Percentiles rank a stretch among this genome's conserved stretches.
phyloP scores from a whole-genome alignment of 805 yeast genomes.

The Yarrowia sp. region DNA sequence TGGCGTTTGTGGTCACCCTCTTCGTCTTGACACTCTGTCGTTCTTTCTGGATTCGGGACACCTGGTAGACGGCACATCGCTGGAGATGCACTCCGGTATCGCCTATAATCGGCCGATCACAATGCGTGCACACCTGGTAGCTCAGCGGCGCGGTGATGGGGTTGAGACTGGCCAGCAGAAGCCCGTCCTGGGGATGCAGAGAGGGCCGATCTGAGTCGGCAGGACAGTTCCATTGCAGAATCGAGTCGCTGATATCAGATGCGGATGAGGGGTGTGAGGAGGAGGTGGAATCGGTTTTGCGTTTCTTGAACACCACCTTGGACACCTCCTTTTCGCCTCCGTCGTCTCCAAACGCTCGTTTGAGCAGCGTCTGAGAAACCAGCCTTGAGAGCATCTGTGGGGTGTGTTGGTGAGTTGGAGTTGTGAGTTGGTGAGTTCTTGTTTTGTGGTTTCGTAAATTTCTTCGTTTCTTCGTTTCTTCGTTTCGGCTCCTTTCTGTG shows the following conservation, averaged over 20 bases:
- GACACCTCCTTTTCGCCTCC: background rate
- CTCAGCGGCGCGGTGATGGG: slow-evolving; percentile 46
- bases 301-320: background rate
- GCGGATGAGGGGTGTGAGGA: background rate
- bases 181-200: slow-evolving; percentile 36
- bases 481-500: no score
- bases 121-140: slow-evolving; percentile 47
- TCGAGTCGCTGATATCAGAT: slow-evolving; percentile 20
- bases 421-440: background rate
- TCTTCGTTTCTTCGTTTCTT: background rate
- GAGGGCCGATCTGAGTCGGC: slow-evolving; percentile 36
- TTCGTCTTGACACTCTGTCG: background rate
- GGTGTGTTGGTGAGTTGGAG: background rate
- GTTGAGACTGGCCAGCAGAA: slow-evolving; percentile 39
- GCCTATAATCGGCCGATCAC: slow-evolving; percentile 47
- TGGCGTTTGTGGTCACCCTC: background rate
- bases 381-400: slow-evolving; percentile 22
- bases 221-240: slow-evolving; percentile 6
- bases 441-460: background rate
- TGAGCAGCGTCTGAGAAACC: slow-evolving; percentile 13
- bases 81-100: slow-evolving; percentile 14
- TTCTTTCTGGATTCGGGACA: background rate
- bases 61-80: slow-evolving; percentile 28
- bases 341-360: slow-evolving; percentile 25
- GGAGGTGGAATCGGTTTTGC: background rate